Conservation (phyloP, 306 rosid genomes). For the Trichosanthes truncata region DNA sequence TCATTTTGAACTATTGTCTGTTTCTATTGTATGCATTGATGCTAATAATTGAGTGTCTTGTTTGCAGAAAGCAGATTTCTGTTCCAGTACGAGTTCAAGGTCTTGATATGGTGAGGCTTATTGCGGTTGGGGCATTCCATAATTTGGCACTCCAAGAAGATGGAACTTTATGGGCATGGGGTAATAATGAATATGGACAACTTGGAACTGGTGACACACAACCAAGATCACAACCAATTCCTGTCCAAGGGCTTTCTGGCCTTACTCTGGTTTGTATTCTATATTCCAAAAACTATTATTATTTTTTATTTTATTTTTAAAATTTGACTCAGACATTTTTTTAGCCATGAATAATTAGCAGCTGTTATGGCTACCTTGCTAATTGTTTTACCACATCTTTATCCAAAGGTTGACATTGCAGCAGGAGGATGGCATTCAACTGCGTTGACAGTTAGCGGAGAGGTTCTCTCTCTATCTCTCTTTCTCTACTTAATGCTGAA, state of each 20-base stretch:
- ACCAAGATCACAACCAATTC: conserved; percentile 96
- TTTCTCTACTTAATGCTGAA: neutral
- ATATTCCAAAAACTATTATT: neutral
- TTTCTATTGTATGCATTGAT: neutral
- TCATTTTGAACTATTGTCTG: neutral
- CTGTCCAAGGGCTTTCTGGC: conserved; percentile 82
- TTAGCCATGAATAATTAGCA: neutral
- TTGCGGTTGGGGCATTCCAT: conserved; percentile 98
- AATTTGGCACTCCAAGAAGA: conserved; percentile 94
- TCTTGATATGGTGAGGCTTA: conserved; percentile 76
- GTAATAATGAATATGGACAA: conserved; percentile 97
- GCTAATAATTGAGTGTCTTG: neutral
- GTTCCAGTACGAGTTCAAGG: conserved; percentile 97
- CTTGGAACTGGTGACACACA: conserved; percentile 99
- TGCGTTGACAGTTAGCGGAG: conserved; percentile 80
- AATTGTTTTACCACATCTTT: conserved; percentile 10
- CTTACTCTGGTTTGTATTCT: conserved; percentile 62
- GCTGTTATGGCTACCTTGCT: conserved; percentile 10
- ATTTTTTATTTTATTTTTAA: no score
- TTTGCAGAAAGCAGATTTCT: conserved; percentile 73
- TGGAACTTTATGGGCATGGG: conserved; percentile 98
- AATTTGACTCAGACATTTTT: neutral
- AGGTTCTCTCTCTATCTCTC: conserved; percentile 38
- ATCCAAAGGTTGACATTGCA: conserved; percentile 77
- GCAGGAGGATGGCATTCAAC: conserved; percentile 99